phyloP scores from a whole-genome alignment of 2,329 filamentous ascomycete species.

The Neonectria hederae region DNA sequence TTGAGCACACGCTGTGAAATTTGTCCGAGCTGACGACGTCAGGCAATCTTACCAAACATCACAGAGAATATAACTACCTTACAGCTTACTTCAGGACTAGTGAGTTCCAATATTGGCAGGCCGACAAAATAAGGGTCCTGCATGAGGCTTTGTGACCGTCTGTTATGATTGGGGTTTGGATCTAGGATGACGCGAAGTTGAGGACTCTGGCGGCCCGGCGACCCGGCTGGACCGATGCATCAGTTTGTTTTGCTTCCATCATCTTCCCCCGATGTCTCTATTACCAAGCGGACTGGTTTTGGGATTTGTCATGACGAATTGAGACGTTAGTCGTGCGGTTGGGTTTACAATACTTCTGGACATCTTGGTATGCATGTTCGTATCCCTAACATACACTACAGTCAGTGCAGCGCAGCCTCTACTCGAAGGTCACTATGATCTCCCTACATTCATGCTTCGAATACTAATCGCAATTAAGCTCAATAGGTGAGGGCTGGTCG shows the following conservation, averaged over 20 bases:
- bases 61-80: not conserved
- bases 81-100: not conserved
- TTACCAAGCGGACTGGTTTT: not conserved
- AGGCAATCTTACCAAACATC: not conserved
- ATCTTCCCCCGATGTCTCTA: not conserved
- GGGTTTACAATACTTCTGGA: too few relatives aligned
- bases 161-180: not conserved
- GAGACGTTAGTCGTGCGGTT: too few relatives aligned
- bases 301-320: not conserved
- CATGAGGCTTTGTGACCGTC: too few relatives aligned
- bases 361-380: too few relatives aligned
- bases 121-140: not conserved
- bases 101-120: not conserved
- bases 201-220: not conserved
- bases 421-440: too few relatives aligned
- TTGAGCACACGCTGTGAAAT: not conserved
- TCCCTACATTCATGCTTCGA: too few relatives aligned
- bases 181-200: not conserved
- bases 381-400: too few relatives aligned
- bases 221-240: not conserved
- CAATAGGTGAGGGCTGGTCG: too few relatives aligned
- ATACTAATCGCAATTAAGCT: too few relatives aligned
- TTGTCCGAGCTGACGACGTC: not conserved
- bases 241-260: not conserved
- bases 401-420: too few relatives aligned